Evolutionary conservation across 1,284 basidiomycete species (phyloP), one percentile per base, ranked within the genome.

Genomic region (Dichomitus squalens): DNA sequence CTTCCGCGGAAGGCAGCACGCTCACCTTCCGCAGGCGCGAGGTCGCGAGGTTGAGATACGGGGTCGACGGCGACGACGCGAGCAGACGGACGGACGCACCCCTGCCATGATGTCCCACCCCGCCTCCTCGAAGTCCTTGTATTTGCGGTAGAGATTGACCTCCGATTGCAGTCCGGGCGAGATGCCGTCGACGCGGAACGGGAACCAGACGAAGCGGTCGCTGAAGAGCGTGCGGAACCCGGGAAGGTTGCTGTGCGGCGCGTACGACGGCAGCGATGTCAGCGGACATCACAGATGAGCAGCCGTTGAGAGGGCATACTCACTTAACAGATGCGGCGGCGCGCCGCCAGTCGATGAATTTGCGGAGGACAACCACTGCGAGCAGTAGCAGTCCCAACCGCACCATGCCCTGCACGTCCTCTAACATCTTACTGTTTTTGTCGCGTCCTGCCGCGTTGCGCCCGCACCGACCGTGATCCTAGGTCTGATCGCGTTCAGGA

Each of bases 91-190:
- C 18, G 33, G 29, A 61, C 67, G 46, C 52, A 68, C 68, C 38
- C 57, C 60, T n/a, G 62, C 60, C 41, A 68, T 63, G 49, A 68
- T 65, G 54, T 68, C 68, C 61, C 61, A 64, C 11, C 66, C 67
- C 7, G 57, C 53, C 41, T 55, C 50, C 51, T 65, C 64, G 38
- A 66, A 69, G 51, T 66, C 65, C 48, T 50, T 56, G 52, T 65
- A 55, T 49, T 68, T 67, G 48, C 61, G 56, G 34, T 59, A 61
- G 20, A 65, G 59, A 41, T 58, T 58, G 12, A 53, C 27, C 53
- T 63, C 61, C 23, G 61, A 63, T 50, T 63, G 61, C 25, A 63
- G 7, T 11, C 67, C 67, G 11, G 64, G 63, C 8, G 62, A 63
- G 49, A 67, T 53, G 23, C 60, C 60, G 9, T 49, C 46, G 41